phyloP scores from a whole-genome alignment of 2,329 filamentous ascomycete species.

The Scedosporium aurantiacum region DNA sequence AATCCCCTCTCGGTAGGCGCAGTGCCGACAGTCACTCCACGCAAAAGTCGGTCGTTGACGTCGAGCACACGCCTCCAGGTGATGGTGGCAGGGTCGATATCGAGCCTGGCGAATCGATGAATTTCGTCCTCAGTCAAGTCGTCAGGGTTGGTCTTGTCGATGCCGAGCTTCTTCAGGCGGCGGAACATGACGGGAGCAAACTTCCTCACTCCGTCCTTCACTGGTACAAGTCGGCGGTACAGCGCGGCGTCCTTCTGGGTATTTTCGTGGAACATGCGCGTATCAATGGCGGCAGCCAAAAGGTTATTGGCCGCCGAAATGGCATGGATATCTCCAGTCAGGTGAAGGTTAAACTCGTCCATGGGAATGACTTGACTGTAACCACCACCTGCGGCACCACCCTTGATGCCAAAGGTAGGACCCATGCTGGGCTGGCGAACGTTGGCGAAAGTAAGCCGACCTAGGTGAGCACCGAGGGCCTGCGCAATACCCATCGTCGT shows the following conservation, averaged over 20 bases:
- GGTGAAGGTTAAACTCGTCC: slow-evolving; percentile 98
- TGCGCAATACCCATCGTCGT: slow-evolving; percentile 94
- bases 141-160: slow-evolving; percentile 87
- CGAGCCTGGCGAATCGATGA: slow-evolving; percentile 74
- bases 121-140: slow-evolving; percentile 88
- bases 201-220: slow-evolving; percentile 77
- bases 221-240: slow-evolving; percentile 77
- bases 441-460: slow-evolving; percentile 85
- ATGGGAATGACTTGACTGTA: slow-evolving; percentile 99
- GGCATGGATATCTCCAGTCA: slow-evolving; percentile 96
- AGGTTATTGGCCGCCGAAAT: slow-evolving; percentile 96
- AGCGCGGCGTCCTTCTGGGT: slow-evolving; percentile 85
- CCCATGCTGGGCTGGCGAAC: slow-evolving; percentile 95
- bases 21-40: slow-evolving; percentile 78
- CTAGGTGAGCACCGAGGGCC: slow-evolving; percentile 79
- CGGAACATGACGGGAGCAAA: slow-evolving; percentile 90
- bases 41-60: slow-evolving; percentile 90
- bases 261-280: slow-evolving; percentile 94
- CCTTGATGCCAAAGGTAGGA: slow-evolving; percentile 98
- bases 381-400: slow-evolving; percentile 88
- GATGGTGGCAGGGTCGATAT: slow-evolving; percentile 94
- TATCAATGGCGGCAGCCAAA: slow-evolving; percentile 90
- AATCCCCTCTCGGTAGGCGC: slow-evolving; percentile 86
- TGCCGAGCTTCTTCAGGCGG: slow-evolving; percentile 88
- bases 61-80: slow-evolving; percentile 95